Percentiles rank a stretch among this genome's conserved stretches.
Evolutionary conservation across 345 rosid species (phyloP).

Genomic region (Salix exigua): DNA sequence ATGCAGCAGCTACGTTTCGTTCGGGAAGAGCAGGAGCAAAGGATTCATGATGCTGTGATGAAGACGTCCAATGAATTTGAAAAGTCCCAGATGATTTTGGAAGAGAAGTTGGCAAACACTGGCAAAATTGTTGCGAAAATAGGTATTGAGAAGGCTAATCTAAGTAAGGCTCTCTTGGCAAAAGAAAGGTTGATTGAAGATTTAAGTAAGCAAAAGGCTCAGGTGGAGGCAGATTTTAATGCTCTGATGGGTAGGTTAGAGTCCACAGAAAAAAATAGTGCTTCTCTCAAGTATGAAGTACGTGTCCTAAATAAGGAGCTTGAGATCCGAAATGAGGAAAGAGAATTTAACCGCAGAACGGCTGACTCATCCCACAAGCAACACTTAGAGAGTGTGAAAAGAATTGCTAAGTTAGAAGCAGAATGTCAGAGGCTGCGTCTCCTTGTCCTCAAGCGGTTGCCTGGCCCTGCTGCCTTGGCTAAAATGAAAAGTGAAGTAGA

Average conservation of each 20-base stretch:
- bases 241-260: conserved; percentile 53
- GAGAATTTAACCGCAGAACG: conserved; percentile 70
- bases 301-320: conserved; percentile 84
- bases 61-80: conserved; percentile 64
- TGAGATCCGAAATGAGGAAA: conserved; percentile 86
- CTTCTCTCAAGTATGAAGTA: conserved; percentile 75
- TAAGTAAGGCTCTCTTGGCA: conserved; percentile 52
- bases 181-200: conserved; percentile 60
- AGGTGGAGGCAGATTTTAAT: conserved; percentile 48
- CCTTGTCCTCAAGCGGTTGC: conserved; percentile 75
- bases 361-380: conserved; percentile 74
- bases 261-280: conserved; percentile 63
- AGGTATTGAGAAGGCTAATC: conserved; percentile 51
- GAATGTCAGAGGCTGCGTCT: conserved; percentile 87
- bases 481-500: conserved; percentile 85
- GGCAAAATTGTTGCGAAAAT: conserved; percentile 48
- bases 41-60: conserved; percentile 71
- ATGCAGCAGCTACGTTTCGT: conserved; percentile 77
- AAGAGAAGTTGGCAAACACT: conserved; percentile 48
- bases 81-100: conserved; percentile 35
- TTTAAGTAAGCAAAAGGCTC: conserved; percentile 54
- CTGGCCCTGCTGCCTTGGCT: conserved; percentile 75
- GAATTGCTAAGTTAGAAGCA: conserved; percentile 77
- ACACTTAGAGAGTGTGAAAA: conserved; percentile 74
- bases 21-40: conserved; percentile 71